phyloP scores from a whole-genome alignment of 345 rosid species.

The Hibiscus tridactylites region DNA sequence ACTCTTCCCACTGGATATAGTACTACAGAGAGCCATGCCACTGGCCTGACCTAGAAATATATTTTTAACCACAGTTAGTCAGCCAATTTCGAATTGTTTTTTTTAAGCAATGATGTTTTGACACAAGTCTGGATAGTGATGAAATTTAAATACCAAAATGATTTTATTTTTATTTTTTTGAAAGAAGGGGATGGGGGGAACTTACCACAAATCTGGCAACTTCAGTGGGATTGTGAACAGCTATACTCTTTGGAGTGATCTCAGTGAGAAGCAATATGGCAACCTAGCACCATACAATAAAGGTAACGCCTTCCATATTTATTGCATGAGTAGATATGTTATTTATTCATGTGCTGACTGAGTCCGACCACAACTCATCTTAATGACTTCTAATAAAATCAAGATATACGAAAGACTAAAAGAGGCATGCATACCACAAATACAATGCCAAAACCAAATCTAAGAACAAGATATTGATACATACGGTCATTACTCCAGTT shows the following conservation, averaged over 20 bases:
- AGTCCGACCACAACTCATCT: neutral
- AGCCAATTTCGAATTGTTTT: neutral
- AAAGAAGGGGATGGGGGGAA: neutral
- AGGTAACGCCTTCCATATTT: neutral
- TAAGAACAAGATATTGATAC: constrained; percentile 22
- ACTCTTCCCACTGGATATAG: neutral
- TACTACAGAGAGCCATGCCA: neutral
- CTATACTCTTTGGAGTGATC: constrained; percentile 89
- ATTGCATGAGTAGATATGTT: neutral
- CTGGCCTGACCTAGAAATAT: neutral
- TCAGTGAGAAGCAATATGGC: constrained; percentile 88
- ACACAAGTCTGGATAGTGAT: too few relatives aligned
- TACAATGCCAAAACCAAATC: neutral
- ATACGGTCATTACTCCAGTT: constrained; percentile 96
- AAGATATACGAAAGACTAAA: neutral
- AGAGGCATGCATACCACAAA: neutral
- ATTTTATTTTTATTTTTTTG: neutral
- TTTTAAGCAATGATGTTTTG: too few relatives aligned
- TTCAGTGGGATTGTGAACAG: neutral
- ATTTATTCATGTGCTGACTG: neutral
- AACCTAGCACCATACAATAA: constrained; percentile 41
- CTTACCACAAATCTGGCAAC: neutral
- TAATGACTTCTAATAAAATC: neutral
- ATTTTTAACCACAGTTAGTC: neutral
- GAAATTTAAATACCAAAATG: neutral